A percentile compares a stretch with the other conserved stretches of the same genome.
These are phyloP conservation scores for Carnegiea gigantea DNA, from an alignment of 179 eudicot genomes.

Conservation along the genomic window DNA sequence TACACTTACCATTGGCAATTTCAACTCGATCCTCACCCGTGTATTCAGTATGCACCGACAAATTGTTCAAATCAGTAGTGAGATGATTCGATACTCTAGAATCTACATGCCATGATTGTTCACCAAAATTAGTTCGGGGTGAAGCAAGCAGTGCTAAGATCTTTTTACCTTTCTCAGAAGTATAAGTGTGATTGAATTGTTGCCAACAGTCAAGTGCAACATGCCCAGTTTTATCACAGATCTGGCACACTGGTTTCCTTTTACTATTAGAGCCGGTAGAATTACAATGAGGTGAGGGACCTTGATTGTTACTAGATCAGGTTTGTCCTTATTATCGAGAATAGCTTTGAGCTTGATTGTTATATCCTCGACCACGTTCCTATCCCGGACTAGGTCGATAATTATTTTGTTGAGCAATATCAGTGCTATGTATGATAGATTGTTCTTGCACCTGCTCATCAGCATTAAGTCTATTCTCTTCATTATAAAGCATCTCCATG, in stretches of 20 bases:
- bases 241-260: not conserved
- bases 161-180: too few species aligned
- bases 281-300: not conserved
- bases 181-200: too few species aligned
- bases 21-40: not conserved
- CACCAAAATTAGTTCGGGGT: not conserved
- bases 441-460: too few species aligned
- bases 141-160: not conserved
- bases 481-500: not conserved
- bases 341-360: too few species aligned
- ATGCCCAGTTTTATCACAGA: not conserved
- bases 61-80: not conserved
- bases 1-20: constrained; percentile 5
- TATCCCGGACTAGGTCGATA: too few species aligned
- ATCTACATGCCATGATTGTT: not conserved
- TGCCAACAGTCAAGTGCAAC: too few species aligned
- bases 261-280: not conserved
- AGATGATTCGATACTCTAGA: constrained; percentile 8
- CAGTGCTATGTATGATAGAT: too few species aligned
- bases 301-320: not conserved
- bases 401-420: too few species aligned
- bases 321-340: not conserved
- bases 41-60: not conserved
- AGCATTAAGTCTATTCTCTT: not conserved
- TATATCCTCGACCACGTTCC: too few species aligned